Evolutionary conservation across 495 filamentous ascomycete species (phyloP).

Genomic region (Aspergillus cristatus): DNA sequence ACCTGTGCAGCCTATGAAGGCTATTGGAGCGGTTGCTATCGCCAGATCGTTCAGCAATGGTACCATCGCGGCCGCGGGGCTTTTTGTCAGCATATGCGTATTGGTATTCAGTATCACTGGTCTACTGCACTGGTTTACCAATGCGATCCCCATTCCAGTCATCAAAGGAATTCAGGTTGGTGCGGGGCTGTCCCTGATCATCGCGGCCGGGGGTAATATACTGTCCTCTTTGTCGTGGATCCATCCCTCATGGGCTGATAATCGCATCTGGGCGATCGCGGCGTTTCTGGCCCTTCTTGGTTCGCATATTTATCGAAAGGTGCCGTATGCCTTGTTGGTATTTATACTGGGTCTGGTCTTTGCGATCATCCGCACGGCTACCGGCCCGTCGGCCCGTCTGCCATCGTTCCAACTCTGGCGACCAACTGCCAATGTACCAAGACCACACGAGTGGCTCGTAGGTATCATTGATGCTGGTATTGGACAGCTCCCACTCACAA

Average conservation of each 20-base stretch:
- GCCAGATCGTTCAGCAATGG: constrained; percentile 51
- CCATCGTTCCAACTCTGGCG: constrained; percentile 44
- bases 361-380: constrained; percentile 35
- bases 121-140: constrained; percentile 56
- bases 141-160: constrained; percentile 71
- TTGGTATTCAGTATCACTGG: constrained; percentile 70
- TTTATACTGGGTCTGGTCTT: constrained; percentile 56
- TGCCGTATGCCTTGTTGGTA: constrained; percentile 69
- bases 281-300: constrained; percentile 61
- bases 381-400: constrained; percentile 22
- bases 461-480: constrained; percentile 54
- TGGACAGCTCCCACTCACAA: constrained; percentile 82
- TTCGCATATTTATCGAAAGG: constrained; percentile 45
- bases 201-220: constrained; percentile 59
- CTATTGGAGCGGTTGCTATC: constrained; percentile 82
- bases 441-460: constrained; percentile 31
- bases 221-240: constrained; percentile 51
- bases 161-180: constrained; percentile 93
- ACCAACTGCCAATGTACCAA: constrained; percentile 35
- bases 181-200: constrained; percentile 69
- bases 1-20: constrained; percentile 86
- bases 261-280: constrained; percentile 58
- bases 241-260: constrained; percentile 56
- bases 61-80: constrained; percentile 68
- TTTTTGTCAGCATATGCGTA: constrained; percentile 63